These are phyloP conservation scores for Lentinula detonsa DNA, from an alignment of 768 basidiomycete genomes.

Conservation along the genomic window DNA sequence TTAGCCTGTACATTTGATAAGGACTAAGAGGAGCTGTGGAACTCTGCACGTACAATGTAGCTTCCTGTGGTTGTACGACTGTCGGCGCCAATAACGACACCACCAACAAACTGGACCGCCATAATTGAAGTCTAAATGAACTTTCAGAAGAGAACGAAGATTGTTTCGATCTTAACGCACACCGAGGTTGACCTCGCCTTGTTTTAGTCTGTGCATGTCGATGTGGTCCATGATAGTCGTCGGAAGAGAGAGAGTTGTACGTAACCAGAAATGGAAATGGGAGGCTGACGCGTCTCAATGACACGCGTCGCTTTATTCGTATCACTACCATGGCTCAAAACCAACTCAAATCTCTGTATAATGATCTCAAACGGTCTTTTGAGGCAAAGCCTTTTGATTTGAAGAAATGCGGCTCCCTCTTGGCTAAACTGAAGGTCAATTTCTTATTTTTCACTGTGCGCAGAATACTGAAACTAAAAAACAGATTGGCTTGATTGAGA, in stretches of 20 bases:
- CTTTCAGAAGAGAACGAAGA: not conserved
- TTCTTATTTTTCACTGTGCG: not conserved
- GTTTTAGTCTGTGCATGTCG: conserved; percentile 85
- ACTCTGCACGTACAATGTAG: conserved; percentile 69
- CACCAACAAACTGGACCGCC: conserved; percentile 95
- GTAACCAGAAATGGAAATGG: conserved; percentile 13
- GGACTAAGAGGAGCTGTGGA: not conserved
- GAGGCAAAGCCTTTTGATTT: conserved; percentile 60
- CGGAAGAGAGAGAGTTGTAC: conserved; percentile 19
- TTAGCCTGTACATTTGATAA: conserved; percentile 59
- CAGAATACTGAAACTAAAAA: not conserved
- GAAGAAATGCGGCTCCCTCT: conserved; percentile 53
- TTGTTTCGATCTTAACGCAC: conserved; percentile 39
- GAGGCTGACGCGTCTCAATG: conserved; percentile 48
- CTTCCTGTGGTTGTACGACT: conserved; percentile 94
- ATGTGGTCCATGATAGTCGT: conserved; percentile 50
- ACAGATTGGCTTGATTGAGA: conserved; percentile 73
- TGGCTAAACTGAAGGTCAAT: conserved; percentile 71
- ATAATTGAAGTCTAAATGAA: conserved; percentile 89
- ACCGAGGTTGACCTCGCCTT: conserved; percentile 94
- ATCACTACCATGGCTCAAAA: conserved; percentile 38
- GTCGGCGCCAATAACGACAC: conserved; percentile 96
- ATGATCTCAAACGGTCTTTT: conserved; percentile 64
- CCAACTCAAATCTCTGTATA: conserved; percentile 56
- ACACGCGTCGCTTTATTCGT: conserved; percentile 23